Evolutionary conservation across 176 grass and related monocot genomes (phyloP).

Genomic region (Calamus simplicifolius): DNA sequence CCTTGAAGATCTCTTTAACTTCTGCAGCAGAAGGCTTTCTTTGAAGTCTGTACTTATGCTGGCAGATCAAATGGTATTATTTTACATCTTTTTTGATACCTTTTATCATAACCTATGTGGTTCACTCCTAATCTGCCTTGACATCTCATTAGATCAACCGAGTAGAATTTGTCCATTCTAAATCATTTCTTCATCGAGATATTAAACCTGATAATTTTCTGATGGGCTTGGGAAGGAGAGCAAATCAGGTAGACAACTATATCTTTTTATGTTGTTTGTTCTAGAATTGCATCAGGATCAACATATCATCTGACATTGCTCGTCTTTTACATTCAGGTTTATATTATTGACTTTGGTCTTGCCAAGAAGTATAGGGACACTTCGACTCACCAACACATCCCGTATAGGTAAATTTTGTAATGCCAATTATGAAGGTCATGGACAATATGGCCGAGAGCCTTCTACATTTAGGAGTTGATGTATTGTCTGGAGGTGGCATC

Average conservation of each 20-base stretch:
- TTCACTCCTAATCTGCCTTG: neutral
- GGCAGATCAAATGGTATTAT: conserved; percentile 10
- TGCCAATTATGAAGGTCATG: no score
- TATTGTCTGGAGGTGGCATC: no score
- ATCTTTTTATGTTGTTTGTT: neutral
- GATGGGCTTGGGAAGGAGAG: conserved; percentile 13
- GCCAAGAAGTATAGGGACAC: conserved; percentile 11
- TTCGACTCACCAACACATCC: conserved; percentile 6
- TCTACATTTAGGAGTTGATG: no score
- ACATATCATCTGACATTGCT: neutral
- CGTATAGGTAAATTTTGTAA: conserved; percentile 1
- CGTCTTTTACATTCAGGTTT: neutral
- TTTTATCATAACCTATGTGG: neutral
- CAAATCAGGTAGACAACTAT: conserved; percentile 1
- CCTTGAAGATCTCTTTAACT: conserved; percentile 12
- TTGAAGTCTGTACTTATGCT: conserved; percentile 14
- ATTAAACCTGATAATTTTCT: conserved; percentile 15
- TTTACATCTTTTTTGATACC: neutral
- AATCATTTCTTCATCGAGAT: conserved; percentile 11
- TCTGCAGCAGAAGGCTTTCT: conserved; percentile 9
- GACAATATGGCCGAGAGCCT: no score
- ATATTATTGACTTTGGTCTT: conserved; percentile 8
- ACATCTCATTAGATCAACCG: neutral
- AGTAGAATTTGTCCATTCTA: conserved; percentile 7
- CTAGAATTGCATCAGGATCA: neutral